phyloP scores from a whole-genome alignment of 2,329 filamentous ascomycete genomes.

The Verticillium nubilum region DNA sequence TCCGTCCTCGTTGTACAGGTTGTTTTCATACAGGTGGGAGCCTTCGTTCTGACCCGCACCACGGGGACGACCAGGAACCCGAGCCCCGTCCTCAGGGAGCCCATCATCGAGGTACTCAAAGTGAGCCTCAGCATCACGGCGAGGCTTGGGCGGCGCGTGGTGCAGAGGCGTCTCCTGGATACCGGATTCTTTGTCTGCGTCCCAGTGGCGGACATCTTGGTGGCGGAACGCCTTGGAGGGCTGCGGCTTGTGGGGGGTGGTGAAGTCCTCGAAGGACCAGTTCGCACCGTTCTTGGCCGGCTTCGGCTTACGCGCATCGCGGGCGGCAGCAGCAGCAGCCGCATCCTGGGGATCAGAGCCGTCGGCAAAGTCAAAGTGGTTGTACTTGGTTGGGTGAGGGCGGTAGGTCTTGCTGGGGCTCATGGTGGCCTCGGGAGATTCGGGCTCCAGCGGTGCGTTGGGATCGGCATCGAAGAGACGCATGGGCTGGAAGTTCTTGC shows the following conservation, averaged over 20 bases:
- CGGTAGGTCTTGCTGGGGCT: slow-evolving; percentile 41
- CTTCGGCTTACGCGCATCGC: slow-evolving; percentile 34
- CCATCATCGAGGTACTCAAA: slow-evolving; percentile 80
- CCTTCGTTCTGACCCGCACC: slow-evolving; percentile 62
- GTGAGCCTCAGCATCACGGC: slow-evolving; percentile 75
- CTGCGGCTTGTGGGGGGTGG: slow-evolving; percentile 69
- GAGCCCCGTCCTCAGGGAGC: slow-evolving; percentile 46
- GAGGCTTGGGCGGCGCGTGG: slow-evolving; percentile 50
- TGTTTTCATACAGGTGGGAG: slow-evolving; percentile 70
- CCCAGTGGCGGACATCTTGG: slow-evolving; percentile 75
- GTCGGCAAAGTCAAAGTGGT: slow-evolving; percentile 79
- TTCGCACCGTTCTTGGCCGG: slow-evolving; percentile 61
- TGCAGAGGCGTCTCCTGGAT: slow-evolving; percentile 52
- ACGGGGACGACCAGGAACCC: slow-evolving; percentile 38
- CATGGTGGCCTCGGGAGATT: slow-evolving; percentile 34
- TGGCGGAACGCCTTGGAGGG: slow-evolving; percentile 53
- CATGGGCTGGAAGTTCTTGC: slow-evolving; percentile 57
- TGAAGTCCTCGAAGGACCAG: slow-evolving; percentile 87
- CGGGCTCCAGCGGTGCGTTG: slow-evolving; percentile 29
- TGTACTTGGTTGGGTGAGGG: slow-evolving; percentile 72
- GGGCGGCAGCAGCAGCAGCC: slow-evolving; percentile 33
- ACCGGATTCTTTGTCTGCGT: slow-evolving; percentile 55
- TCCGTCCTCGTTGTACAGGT: slow-evolving; percentile 59
- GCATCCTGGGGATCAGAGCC: slow-evolving; percentile 48
- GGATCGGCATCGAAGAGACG: slow-evolving; percentile 58